Conservation (phyloP, 2,329 filamentous ascomycete species). For the Pyricularia pennisetigena region DNA sequence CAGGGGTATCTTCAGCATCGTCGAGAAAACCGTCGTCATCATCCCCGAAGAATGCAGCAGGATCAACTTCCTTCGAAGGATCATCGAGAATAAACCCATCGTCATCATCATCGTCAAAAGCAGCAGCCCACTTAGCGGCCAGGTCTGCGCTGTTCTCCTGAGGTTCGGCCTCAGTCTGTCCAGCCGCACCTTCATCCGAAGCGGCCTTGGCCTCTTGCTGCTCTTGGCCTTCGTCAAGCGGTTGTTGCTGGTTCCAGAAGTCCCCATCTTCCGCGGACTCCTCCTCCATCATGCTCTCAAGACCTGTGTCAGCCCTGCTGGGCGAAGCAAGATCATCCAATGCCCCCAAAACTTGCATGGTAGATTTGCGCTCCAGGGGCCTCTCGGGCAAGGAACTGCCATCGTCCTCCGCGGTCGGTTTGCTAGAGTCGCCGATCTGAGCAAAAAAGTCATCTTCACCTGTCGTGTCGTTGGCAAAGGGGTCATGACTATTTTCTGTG, state of each 20-base stretch:
- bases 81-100: conserved; percentile 55
- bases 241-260: conserved; percentile 4
- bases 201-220: background rate
- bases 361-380: conserved; percentile 57
- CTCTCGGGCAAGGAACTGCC: conserved; percentile 16
- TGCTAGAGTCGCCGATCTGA: conserved; percentile 29
- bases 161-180: conserved; percentile 10
- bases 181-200: conserved; percentile 14
- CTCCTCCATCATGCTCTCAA: conserved; percentile 22
- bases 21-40: conserved; percentile 82
- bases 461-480: conserved; percentile 10
- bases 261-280: conserved; percentile 12
- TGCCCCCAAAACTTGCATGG: conserved; percentile 52
- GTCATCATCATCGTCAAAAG: conserved; percentile 65
- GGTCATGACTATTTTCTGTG: background rate
- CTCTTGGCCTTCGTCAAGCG: background rate
- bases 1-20: conserved; percentile 39
- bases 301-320: conserved; percentile 12
- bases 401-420: conserved; percentile 4
- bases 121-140: conserved; percentile 74
- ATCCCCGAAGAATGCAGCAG: conserved; percentile 62
- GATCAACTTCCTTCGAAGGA: conserved; percentile 43
- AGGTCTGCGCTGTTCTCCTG: conserved; percentile 46
- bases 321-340: conserved; percentile 25
- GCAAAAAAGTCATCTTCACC: conserved; percentile 54